Evolutionary conservation across 1,284 basidiomycete species (phyloP), one percentile per base, ranked within the genome.

Genomic region (Sporisorium reilianum): DNA sequence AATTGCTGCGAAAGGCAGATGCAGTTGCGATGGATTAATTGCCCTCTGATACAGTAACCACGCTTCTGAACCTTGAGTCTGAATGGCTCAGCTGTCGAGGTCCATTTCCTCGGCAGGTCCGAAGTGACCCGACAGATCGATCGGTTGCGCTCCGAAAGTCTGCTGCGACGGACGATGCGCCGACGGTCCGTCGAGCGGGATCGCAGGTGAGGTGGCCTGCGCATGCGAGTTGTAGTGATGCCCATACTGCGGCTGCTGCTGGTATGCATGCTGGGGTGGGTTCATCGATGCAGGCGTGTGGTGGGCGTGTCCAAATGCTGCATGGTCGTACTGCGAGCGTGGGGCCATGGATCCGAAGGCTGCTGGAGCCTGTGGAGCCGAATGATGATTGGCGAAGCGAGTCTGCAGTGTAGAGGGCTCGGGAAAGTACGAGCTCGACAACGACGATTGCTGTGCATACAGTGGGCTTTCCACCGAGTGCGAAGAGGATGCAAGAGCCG

Each of bases 401-500:
- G 48, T 46, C 22, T 63, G 56, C 23, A 64, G 55, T 1, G 58
- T 41, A 23, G 62, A 64, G 9, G 65, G 55, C 18, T 64, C 55
- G 12, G 64, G 67, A 51, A 75, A 75, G 72, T 75, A 75, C 0
- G 72, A 75, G 54, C 67, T 70, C 22, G 72, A 75, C 42, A 70
- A 46, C 9, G 56, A 70, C 16, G 72, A 75, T 25, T 75, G 72
- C 48, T 75, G 72, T n/a, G 72, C 66, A 14, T 66, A 70, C 12
- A 75, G 60, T 4, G 72, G 72, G 12, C 66, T 75, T 36, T 65
- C 67, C 12, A n/a, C 22, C n/a, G 55, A 25, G 18, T 62, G 58
- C 20, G 51, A 51, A 9, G 40, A 42, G 12, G 58, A 54, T 16
- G 61, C 32, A 2, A 60, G 10, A n/a, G 61, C 53, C 14, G 60